Conservation (phyloP, 2,329 filamentous ascomycete species). For the Botrytis deweyae region DNA sequence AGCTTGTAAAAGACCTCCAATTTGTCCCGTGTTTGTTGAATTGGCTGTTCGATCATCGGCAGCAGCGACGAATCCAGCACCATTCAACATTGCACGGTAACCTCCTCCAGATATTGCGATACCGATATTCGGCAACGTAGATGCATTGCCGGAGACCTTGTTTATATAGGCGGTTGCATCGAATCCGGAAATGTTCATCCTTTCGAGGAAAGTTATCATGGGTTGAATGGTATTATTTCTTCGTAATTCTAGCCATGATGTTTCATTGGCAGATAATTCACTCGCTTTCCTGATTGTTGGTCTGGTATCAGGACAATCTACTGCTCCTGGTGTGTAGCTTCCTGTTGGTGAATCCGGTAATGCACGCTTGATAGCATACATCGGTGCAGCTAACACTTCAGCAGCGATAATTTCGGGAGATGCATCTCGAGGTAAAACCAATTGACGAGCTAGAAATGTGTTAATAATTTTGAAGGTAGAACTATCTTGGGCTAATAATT, state of each 20-base stretch:
- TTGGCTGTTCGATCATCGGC: slow-evolving; percentile 72
- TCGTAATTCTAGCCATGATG: slow-evolving; percentile 69
- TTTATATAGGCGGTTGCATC: slow-evolving; percentile 74
- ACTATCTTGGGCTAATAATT: not conserved
- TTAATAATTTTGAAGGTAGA: not conserved
- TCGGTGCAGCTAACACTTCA: slow-evolving; percentile 30
- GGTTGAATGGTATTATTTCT: slow-evolving; percentile 71
- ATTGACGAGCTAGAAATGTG: slow-evolving; percentile 40
- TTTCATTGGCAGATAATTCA: slow-evolving; percentile 66
- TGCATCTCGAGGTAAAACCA: slow-evolving; percentile 29
- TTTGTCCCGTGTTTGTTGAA: slow-evolving; percentile 60
- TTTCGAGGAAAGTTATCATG: slow-evolving; percentile 71
- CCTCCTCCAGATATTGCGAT: slow-evolving; percentile 82
- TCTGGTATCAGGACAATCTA: slow-evolving; percentile 66
- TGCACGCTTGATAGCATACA: slow-evolving; percentile 32
- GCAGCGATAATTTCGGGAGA: slow-evolving; percentile 31
- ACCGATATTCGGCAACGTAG: slow-evolving; percentile 65
- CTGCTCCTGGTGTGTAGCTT: slow-evolving; percentile 68
- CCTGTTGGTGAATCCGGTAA: slow-evolving; percentile 47
- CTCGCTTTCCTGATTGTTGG: slow-evolving; percentile 67
- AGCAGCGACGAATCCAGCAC: slow-evolving; percentile 74
- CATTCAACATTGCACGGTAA: slow-evolving; percentile 82
- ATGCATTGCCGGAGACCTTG: slow-evolving; percentile 52
- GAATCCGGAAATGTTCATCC: slow-evolving; percentile 74
- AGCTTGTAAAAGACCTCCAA: slow-evolving; percentile 79